Conservation (phyloP, 176 grass and related monocot genomes). For the Eragrostis curvula region DNA sequence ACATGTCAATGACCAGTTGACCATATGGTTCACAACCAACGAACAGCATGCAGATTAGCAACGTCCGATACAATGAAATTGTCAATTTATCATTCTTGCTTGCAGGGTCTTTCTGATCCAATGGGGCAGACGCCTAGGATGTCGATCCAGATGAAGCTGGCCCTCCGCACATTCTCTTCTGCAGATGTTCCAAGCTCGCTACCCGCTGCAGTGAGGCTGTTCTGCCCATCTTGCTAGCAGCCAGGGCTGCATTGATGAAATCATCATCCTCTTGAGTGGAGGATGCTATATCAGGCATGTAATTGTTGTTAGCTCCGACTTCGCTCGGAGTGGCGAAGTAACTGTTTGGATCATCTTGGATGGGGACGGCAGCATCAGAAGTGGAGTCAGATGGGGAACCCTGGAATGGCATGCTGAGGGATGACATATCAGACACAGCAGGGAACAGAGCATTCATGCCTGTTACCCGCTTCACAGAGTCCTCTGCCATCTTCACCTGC, state of each 20-base stretch:
- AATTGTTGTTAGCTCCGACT: constrained; percentile 5
- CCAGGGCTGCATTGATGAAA: constrained; percentile 27
- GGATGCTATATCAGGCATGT: constrained; percentile 50
- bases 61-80: constrained; percentile 20
- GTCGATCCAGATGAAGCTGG: constrained; percentile 52
- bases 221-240: constrained; percentile 47
- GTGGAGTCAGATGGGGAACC: constrained; percentile 64
- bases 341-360: constrained; percentile 59
- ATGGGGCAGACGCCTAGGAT: constrained; percentile 28
- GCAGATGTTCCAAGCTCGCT: constrained; percentile 76
- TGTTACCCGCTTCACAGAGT: constrained; percentile 77
- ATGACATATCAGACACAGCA: constrained; percentile 51
- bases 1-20: constrained; percentile 11
- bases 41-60: constrained; percentile 33
- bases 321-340: constrained; percentile 51
- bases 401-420: constrained; percentile 62
- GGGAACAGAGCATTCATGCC: constrained; percentile 57
- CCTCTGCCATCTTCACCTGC: constrained; percentile 96
- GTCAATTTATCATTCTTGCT: constrained; percentile 42
- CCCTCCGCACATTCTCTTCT: constrained; percentile 72
- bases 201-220: constrained; percentile 60
- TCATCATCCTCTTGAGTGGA: constrained; percentile 35
- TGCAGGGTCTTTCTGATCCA: neutral
- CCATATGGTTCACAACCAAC: constrained; percentile 16
- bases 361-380: constrained; percentile 42